Conservation (phyloP, 2,329 filamentous ascomycete genomes). For the Fusarium brevicatenulatum region DNA sequence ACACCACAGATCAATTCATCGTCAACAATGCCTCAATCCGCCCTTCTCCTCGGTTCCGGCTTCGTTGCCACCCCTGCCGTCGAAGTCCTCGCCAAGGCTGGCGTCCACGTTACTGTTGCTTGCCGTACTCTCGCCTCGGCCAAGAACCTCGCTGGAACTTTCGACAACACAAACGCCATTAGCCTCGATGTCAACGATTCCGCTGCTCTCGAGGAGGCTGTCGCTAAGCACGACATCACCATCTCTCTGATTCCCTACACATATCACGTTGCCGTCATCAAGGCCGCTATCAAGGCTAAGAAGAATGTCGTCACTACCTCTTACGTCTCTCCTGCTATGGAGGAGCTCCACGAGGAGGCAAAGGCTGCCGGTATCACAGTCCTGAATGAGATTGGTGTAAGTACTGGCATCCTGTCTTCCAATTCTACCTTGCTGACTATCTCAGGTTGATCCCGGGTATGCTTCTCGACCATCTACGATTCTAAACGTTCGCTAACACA, state of each 20-base stretch:
- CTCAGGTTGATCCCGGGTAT: slow-evolving; percentile 40
- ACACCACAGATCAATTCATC: slow-evolving; percentile 4
- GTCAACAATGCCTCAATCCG: slow-evolving; percentile 45
- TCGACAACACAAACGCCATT: slow-evolving; percentile 79
- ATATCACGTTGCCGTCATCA: slow-evolving; percentile 88
- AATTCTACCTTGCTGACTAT: neutral
- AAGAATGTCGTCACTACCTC: slow-evolving; percentile 96
- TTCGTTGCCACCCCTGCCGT: slow-evolving; percentile 73
- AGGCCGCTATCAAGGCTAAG: slow-evolving; percentile 91
- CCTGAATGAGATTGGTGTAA: slow-evolving; percentile 93
- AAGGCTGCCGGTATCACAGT: slow-evolving; percentile 96
- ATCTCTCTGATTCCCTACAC: slow-evolving; percentile 92
- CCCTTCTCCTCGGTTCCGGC: slow-evolving; percentile 55
- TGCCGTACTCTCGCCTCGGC: slow-evolving; percentile 84
- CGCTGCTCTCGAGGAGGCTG: slow-evolving; percentile 79
- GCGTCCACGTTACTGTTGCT: slow-evolving; percentile 74
- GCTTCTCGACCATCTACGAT: neutral
- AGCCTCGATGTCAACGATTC: slow-evolving; percentile 85
- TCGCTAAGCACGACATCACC: slow-evolving; percentile 82
- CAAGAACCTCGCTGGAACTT: slow-evolving; percentile 76
- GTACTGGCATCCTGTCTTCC: slow-evolving; percentile 24
- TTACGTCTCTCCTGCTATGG: slow-evolving; percentile 92
- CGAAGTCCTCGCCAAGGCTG: slow-evolving; percentile 69
- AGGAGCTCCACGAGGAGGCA: slow-evolving; percentile 82
- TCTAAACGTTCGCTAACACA: neutral